Evolutionary conservation across 306 rosid species (phyloP).

Genomic region (Inga laurina): DNA sequence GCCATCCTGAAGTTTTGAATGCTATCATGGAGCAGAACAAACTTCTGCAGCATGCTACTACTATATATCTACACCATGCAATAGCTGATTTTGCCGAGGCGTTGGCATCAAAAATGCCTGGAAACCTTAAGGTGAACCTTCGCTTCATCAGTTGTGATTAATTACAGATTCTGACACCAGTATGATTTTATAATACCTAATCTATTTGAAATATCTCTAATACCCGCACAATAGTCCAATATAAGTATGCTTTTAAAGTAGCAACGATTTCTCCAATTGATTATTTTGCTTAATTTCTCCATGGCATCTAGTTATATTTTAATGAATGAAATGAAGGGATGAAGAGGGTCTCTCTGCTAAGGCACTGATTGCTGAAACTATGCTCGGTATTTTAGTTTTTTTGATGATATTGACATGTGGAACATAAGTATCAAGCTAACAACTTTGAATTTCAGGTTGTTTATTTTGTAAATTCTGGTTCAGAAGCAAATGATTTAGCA

Average conservation of each 20-base stretch:
- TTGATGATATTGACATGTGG: constrained; percentile 16
- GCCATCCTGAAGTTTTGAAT: constrained; percentile 75
- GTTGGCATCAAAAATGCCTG: constrained; percentile 75
- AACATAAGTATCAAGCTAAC: constrained; percentile 15
- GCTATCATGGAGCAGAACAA: constrained; percentile 75
- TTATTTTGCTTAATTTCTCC: constrained; percentile 7
- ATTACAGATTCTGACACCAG: not conserved
- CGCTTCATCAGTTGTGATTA: not conserved
- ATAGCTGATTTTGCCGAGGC: constrained; percentile 73
- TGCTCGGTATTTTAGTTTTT: not conserved
- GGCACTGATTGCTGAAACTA: constrained; percentile 15
- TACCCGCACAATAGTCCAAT: not conserved
- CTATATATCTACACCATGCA: constrained; percentile 69
- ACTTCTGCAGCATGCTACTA: constrained; percentile 77
- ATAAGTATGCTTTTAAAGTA: not conserved
- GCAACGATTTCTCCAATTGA: not conserved
- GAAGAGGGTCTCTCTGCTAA: not conserved
- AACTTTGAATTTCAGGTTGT: constrained; percentile 66
- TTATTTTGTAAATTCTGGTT: constrained; percentile 89
- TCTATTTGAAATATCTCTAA: constrained; percentile 4
- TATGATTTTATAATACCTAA: not conserved
- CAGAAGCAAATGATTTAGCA: constrained; percentile 93
- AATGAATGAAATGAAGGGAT: not conserved
- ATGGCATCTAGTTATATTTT: not conserved
- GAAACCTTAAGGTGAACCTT: constrained; percentile 57